Evolutionary conservation across 2,329 filamentous ascomycete genomes (phyloP), one percentile per base, ranked within the genome.

Genomic region (Tolypocladium capitatum): DNA sequence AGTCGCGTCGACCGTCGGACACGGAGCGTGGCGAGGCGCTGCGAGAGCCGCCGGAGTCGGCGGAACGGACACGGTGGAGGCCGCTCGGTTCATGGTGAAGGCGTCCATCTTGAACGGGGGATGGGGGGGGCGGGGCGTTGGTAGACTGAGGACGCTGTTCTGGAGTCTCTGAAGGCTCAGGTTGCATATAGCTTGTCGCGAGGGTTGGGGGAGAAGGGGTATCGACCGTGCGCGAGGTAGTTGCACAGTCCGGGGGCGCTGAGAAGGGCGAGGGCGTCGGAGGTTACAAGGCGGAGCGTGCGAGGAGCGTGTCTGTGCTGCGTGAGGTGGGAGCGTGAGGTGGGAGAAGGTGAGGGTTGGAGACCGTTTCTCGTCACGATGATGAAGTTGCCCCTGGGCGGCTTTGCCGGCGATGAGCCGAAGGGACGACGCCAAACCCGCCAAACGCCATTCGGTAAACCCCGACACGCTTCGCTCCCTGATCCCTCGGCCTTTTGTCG

Each of bases 101-200:
- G 60, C 67, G 66, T 76, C 79, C 79, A 83, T 82, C 63, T 73
- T 81, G 76, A 64, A 66, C 63, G 55, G 64, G 50, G 55, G 54
- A 48, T 44, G 62, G 52, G 35, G 63, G 49, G 49, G 58, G 56
- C 48, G 60, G 55, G 51, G 66, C 53, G 56, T 58, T 60, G 63
- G 56, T 65, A 55, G 63, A 58, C 52, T 66, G 66, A 55, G 59
- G 62, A 59, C 58, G 60, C 55, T 60, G 60, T 66, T 68, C 61
- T 64, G 68, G 65, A 71, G 60, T 67, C 62, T 71, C 68, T 58
- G 60, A 59, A 54, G 68, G 69, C 72, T 73, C 75, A 74, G 68
- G 71, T 71, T 81, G 79, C 79, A 83, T 83, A 79, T 75, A 82
- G 78, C 65, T 72, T 63, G 62, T 63, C 63, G 60, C 55, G 58